These are phyloP conservation scores for Goffeauzyma gilvescens DNA, from an alignment of 768 basidiomycete genomes.

Conservation along the genomic window DNA sequence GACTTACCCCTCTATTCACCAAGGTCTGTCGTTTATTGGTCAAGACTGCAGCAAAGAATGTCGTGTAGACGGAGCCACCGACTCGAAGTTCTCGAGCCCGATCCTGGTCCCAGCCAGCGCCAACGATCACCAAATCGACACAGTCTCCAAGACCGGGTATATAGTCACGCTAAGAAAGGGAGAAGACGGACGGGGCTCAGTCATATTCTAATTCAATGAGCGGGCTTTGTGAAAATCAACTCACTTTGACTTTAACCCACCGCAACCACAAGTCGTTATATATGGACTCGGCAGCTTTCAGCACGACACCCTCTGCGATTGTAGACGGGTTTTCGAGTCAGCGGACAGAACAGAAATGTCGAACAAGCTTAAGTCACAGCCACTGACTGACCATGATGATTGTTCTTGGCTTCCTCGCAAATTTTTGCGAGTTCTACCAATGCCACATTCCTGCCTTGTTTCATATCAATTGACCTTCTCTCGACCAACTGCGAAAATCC, in stretches of 20 bases:
- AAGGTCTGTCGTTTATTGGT: slow-evolving; percentile 35
- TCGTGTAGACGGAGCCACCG: slow-evolving; percentile 50
- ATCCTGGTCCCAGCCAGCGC: slow-evolving; percentile 59
- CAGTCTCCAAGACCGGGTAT: slow-evolving; percentile 67
- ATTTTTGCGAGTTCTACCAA: slow-evolving; percentile 1
- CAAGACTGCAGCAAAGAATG: slow-evolving; percentile 57
- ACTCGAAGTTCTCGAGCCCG: slow-evolving; percentile 60
- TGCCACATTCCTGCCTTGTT: slow-evolving; percentile 14
- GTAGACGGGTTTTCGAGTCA: not conserved
- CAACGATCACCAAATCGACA: slow-evolving; percentile 58
- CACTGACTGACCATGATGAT: not conserved
- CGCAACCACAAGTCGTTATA: slow-evolving; percentile 49
- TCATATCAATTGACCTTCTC: slow-evolving; percentile 38
- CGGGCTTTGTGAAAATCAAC: not conserved
- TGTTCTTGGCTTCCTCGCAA: slow-evolving; percentile 1
- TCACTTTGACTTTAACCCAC: slow-evolving; percentile 56
- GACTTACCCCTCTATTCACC: not conserved
- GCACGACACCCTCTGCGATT: slow-evolving; percentile 40
- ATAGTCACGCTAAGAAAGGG: slow-evolving; percentile 58
- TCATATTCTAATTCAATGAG: not conserved
- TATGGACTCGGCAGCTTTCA: slow-evolving; percentile 50
- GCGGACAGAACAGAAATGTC: no score
- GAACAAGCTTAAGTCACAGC: no score
- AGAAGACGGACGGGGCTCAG: no score
- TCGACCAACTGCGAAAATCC: slow-evolving; percentile 43